A percentile compares a stretch with the other conserved stretches of the same genome.
These are phyloP conservation scores for Coemansia sp. DNA, from an alignment of 192 early-diverging fungal species.

Conservation along the genomic window DNA sequence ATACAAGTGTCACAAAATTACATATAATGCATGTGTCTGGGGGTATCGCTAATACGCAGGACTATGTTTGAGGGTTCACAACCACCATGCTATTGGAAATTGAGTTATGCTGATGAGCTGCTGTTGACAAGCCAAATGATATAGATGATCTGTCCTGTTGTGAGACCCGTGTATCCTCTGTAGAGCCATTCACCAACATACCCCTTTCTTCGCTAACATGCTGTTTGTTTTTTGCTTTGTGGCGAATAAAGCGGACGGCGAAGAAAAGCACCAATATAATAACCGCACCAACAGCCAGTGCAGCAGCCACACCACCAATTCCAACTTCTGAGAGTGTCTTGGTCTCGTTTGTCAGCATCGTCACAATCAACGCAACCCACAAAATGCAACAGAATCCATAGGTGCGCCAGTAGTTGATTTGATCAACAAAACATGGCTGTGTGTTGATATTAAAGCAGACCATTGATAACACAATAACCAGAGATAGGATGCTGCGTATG, in stretches of 20 bases:
- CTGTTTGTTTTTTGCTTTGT: background rate
- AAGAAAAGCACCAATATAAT: conserved; percentile 62
- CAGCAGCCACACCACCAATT: conserved; percentile 37
- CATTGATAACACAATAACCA: conserved; percentile 66
- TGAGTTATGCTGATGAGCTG: background rate
- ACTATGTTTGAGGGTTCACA: background rate
- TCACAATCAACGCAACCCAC: conserved; percentile 67
- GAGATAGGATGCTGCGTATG: conserved; percentile 67
- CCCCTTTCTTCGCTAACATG: conserved; percentile 1
- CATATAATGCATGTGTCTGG: background rate
- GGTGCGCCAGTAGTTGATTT: conserved; percentile 73
- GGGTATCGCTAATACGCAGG: background rate
- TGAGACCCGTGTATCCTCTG: background rate
- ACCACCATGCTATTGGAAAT: background rate
- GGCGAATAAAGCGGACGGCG: conserved; percentile 18
- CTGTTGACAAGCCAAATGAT: background rate
- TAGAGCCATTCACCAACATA: conserved; percentile 2
- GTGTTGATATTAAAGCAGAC: conserved; percentile 71
- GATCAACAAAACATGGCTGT: conserved; percentile 70
- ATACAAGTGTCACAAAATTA: background rate
- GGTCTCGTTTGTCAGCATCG: conserved; percentile 62
- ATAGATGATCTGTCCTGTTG: background rate
- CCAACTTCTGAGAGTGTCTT: conserved; percentile 35
- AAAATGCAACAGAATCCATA: conserved; percentile 66
- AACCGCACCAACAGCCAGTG: conserved; percentile 60